Percentiles rank a stretch among this genome's conserved stretches.
phyloP scores from a whole-genome alignment of 768 basidiomycete genomes.

The Russula abietina region DNA sequence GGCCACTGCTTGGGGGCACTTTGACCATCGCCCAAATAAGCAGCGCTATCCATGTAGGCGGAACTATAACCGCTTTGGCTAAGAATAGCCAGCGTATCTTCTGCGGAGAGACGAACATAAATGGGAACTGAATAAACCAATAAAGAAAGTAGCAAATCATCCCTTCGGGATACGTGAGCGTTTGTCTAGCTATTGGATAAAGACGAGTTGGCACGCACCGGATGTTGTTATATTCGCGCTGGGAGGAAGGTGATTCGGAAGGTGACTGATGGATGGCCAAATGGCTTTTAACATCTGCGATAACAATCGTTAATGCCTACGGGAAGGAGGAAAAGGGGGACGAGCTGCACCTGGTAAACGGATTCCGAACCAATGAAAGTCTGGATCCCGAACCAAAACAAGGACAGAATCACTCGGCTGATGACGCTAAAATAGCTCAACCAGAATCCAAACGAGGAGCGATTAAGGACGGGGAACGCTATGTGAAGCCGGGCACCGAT shows the following conservation, averaged over 20 bases:
- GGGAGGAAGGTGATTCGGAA: slow-evolving; percentile 59
- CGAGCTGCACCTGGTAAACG: slow-evolving; percentile 50
- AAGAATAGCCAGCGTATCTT: slow-evolving; percentile 72
- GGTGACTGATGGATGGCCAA: slow-evolving; percentile 62
- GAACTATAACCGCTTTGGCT: slow-evolving; percentile 47
- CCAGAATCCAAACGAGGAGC: slow-evolving; percentile 87
- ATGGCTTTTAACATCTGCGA: slow-evolving; percentile 70
- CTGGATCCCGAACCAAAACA: slow-evolving; percentile 82
- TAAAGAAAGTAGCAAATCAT: slow-evolving; percentile 71
- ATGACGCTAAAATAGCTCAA: slow-evolving; percentile 82
- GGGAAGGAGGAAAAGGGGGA: not conserved
- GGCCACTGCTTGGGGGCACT: slow-evolving; percentile 54
- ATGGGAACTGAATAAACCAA: slow-evolving; percentile 71
- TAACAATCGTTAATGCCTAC: not conserved
- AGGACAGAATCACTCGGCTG: slow-evolving; percentile 64
- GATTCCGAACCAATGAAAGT: slow-evolving; percentile 58
- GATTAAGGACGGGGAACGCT: slow-evolving; percentile 70
- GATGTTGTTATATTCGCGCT: slow-evolving; percentile 57
- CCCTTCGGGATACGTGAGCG: slow-evolving; percentile 34
- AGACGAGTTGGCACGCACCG: slow-evolving; percentile 34
- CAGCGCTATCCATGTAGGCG: slow-evolving; percentile 36
- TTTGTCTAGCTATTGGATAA: not conserved
- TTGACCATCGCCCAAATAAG: slow-evolving; percentile 46
- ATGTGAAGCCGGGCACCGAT: slow-evolving; percentile 72
- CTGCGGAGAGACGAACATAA: slow-evolving; percentile 73